These are phyloP conservation scores for Fraxinus anomala DNA, from an alignment of 257 asterid species.

Conservation along the genomic window DNA sequence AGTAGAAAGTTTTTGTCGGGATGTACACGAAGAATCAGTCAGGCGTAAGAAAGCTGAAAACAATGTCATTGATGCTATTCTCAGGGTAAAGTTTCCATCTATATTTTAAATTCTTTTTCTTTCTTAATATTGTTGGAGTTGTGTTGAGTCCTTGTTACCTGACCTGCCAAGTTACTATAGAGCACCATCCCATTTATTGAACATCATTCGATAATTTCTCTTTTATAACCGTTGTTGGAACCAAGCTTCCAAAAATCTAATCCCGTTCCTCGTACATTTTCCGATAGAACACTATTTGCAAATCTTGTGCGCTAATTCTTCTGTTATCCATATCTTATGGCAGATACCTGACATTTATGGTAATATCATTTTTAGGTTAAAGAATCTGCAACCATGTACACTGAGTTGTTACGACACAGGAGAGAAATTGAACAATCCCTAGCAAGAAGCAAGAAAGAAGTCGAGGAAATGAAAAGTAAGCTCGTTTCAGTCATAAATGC, in stretches of 20 bases:
- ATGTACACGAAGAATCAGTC: conserved; percentile 67
- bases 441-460: conserved; percentile 53
- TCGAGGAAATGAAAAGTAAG: conserved; percentile 49
- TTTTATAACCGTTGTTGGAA: too few species aligned
- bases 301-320: background rate
- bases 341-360: conserved; percentile 14
- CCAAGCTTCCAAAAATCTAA: too few species aligned
- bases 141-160: background rate
- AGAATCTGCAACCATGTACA: conserved; percentile 52
- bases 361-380: conserved; percentile 47
- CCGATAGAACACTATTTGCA: background rate
- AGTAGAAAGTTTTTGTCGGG: conserved; percentile 63
- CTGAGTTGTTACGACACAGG: conserved; percentile 58
- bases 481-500: conserved; percentile 46
- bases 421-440: conserved; percentile 72
- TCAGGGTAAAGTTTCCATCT: conserved; percentile 43
- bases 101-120: background rate
- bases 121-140: background rate
- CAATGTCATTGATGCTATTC: conserved; percentile 52
- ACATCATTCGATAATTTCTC: background rate
- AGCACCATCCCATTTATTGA: too few species aligned
- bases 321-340: background rate
- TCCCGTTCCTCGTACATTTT: too few species aligned
- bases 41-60: conserved; percentile 76
- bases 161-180: background rate